Percentiles rank a stretch among this genome's conserved stretches.
Evolutionary conservation across 1,284 basidiomycete species (phyloP).

Genomic region (Peniophora sp.): DNA sequence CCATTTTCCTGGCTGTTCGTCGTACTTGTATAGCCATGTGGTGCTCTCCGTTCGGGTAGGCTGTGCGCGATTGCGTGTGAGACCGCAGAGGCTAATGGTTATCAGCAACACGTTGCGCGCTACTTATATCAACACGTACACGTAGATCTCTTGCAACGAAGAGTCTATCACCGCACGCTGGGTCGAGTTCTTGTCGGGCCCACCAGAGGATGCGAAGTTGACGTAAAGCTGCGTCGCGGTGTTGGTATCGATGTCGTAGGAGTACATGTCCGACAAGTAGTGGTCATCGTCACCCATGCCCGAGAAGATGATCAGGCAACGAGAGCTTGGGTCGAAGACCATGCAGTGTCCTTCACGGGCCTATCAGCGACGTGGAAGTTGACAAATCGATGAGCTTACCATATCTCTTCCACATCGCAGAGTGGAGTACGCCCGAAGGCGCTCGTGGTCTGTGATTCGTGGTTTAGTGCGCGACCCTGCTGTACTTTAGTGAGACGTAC

Average conservation of each 20-base stretch:
- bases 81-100: constrained; percentile 45
- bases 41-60: constrained; percentile 42
- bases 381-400: constrained; percentile 29
- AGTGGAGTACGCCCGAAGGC: constrained; percentile 8
- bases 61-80: constrained; percentile 34
- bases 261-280: constrained; percentile 67
- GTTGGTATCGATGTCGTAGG: constrained; percentile 54
- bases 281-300: constrained; percentile 54
- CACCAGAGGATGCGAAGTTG: constrained; percentile 49
- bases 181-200: constrained; percentile 62
- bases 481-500: constrained; percentile 30
- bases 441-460: constrained; percentile 4
- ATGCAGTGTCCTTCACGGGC: constrained; percentile 62
- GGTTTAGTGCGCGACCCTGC: too few relatives aligned
- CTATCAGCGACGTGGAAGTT: neutral
- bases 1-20: constrained; percentile 53
- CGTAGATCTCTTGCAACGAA: constrained; percentile 56
- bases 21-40: constrained; percentile 61
- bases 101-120: neutral
- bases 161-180: constrained; percentile 65
- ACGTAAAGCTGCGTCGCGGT: constrained; percentile 54
- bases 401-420: constrained; percentile 48
- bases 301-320: constrained; percentile 60
- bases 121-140: constrained; percentile 36
- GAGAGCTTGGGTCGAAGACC: constrained; percentile 55